Percentiles rank a stretch among this genome's conserved stretches.
These are phyloP conservation scores for Aureobasidium sp. DNA, from an alignment of 2,329 filamentous ascomycete genomes.

Conservation along the genomic window DNA sequence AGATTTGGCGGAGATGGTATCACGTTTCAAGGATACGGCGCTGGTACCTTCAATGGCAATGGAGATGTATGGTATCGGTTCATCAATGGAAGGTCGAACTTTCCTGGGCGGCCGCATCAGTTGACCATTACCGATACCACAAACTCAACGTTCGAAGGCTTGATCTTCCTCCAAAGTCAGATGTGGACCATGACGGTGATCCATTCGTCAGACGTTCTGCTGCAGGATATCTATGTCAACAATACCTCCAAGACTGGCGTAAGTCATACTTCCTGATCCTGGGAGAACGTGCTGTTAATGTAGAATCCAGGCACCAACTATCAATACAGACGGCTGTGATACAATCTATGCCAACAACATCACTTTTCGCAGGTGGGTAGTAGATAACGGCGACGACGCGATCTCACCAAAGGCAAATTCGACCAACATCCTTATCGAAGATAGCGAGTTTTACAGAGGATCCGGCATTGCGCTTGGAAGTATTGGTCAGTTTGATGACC, in stretches of 20 bases:
- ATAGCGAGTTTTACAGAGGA: slow-evolving; percentile 42
- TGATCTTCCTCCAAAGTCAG: slow-evolving; percentile 48
- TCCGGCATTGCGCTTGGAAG: slow-evolving; percentile 49
- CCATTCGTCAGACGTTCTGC: slow-evolving; percentile 37
- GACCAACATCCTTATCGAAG: slow-evolving; percentile 44
- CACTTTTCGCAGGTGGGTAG: slow-evolving; percentile 41
- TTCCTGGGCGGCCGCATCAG: slow-evolving; percentile 41
- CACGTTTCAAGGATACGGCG: slow-evolving; percentile 40
- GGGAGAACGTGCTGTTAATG: slow-evolving; percentile 13
- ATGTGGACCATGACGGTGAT: slow-evolving; percentile 52
- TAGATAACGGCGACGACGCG: slow-evolving; percentile 46
- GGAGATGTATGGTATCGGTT: slow-evolving; percentile 53
- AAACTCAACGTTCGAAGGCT: slow-evolving; percentile 40
- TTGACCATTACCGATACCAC: slow-evolving; percentile 43
- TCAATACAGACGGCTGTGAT: slow-evolving; percentile 44
- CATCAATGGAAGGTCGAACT: slow-evolving; percentile 34
- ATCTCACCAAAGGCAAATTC: slow-evolving; percentile 49
- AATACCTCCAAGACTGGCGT: slow-evolving; percentile 30
- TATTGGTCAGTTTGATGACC: slow-evolving; percentile 45
- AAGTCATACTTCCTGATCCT: not conserved
- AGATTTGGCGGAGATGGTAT: slow-evolving; percentile 46
- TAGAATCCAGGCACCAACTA: slow-evolving; percentile 18
- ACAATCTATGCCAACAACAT: slow-evolving; percentile 47
- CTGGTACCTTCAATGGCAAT: slow-evolving; percentile 50
- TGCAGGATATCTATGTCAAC: slow-evolving; percentile 47